phyloP scores from a whole-genome alignment of 805 yeast genomes.

The Cyberlindnera japonica region DNA sequence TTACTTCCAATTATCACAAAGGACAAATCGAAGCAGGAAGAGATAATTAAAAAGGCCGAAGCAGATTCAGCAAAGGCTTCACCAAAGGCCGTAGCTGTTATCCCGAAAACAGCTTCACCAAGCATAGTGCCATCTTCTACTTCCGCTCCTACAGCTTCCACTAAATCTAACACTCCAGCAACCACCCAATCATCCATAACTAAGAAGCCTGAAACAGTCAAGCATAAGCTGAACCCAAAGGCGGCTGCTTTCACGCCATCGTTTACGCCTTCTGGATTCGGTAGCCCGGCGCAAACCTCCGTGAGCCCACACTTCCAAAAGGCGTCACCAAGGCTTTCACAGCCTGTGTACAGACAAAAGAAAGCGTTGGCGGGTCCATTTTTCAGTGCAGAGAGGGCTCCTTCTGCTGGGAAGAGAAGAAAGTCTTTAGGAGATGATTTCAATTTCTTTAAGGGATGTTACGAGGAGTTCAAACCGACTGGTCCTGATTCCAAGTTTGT shows the following conservation, averaged over 20 bases:
- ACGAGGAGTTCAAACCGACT: slow-evolving; percentile 21
- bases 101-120: neutral
- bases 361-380: slow-evolving; percentile 1
- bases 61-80: slow-evolving; percentile 7
- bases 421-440: slow-evolving; percentile 22
- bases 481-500: slow-evolving; percentile 29
- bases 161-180: no score
- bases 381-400: slow-evolving; percentile 24
- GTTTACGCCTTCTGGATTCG: slow-evolving; percentile 12
- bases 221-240: slow-evolving; percentile 64
- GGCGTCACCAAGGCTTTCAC: slow-evolving; percentile 24
- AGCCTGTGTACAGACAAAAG: slow-evolving; percentile 3
- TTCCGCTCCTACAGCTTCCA: no score
- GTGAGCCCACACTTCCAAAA: slow-evolving; percentile 20
- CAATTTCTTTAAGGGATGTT: slow-evolving; percentile 28
- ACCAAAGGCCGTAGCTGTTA: slow-evolving; percentile 18
- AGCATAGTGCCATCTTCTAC: slow-evolving; percentile 1
- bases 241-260: slow-evolving; percentile 64
- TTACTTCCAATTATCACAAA: slow-evolving; percentile 67
- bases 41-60: slow-evolving; percentile 39
- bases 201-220: slow-evolving; percentile 4
- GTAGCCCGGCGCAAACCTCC: slow-evolving; percentile 13
- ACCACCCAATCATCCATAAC: slow-evolving; percentile 1
- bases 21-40: slow-evolving; percentile 62
- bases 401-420: slow-evolving; percentile 27